These are phyloP conservation scores for Phytophthora palmivora DNA, from an alignment of 352 stramenopile species.

Conservation along the genomic window DNA sequence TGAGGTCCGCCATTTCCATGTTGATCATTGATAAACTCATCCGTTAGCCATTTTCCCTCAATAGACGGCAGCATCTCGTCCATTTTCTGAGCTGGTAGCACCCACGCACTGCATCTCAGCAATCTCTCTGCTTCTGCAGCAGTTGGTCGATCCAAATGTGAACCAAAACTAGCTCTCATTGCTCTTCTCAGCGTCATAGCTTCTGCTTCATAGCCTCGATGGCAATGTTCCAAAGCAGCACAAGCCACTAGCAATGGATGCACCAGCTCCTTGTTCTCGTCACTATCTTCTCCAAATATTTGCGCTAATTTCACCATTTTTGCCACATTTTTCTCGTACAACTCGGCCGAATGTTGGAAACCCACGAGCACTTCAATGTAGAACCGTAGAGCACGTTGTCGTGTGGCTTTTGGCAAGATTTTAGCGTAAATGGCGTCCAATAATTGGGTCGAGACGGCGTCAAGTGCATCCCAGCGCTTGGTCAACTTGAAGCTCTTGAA, in stretches of 20 bases:
- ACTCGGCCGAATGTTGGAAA: conserved; percentile 75
- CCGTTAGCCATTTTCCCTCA: conserved; percentile 82
- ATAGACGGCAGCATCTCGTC: conserved; percentile 63
- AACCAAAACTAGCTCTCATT: conserved; percentile 46
- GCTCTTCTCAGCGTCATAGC: conserved; percentile 47
- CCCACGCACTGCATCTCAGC: conserved; percentile 68
- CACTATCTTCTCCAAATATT: conserved; percentile 46
- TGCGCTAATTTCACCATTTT: conserved; percentile 55
- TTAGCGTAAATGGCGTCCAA: conserved; percentile 50
- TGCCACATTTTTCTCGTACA: conserved; percentile 54
- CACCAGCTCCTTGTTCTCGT: conserved; percentile 29
- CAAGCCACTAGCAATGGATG: conserved; percentile 49
- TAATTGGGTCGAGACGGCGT: conserved; percentile 46
- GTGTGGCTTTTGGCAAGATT: conserved; percentile 31
- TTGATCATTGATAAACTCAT: conserved; percentile 78
- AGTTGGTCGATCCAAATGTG: conserved; percentile 43
- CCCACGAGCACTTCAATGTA: conserved; percentile 74
- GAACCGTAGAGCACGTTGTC: conserved; percentile 46
- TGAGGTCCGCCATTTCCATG: conserved; percentile 42
- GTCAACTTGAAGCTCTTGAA: conserved; percentile 76
- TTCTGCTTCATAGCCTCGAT: conserved; percentile 75
- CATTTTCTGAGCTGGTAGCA: conserved; percentile 48
- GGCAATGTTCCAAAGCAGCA: conserved; percentile 63
- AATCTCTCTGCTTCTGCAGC: conserved; percentile 48
- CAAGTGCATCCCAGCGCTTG: conserved; percentile 77